These are phyloP conservation scores for Neurospora discreta DNA, from an alignment of 495 filamentous ascomycete species.

Conservation along the genomic window DNA sequence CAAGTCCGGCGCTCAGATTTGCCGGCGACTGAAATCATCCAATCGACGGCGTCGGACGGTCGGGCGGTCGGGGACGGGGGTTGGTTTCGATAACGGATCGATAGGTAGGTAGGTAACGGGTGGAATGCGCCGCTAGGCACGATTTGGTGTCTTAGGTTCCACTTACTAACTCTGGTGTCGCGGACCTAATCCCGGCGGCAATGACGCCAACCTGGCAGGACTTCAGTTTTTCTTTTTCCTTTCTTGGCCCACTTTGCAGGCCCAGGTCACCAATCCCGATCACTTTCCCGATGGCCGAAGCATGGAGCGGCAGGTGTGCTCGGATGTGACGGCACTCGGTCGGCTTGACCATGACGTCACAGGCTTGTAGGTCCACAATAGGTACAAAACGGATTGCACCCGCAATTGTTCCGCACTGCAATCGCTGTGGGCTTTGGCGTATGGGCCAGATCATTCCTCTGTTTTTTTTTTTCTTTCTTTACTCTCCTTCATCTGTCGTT, in stretches of 20 bases:
- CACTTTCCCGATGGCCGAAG: neutral
- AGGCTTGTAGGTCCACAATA: neutral
- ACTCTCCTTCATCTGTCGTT: too few relatives aligned
- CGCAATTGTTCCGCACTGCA: neutral
- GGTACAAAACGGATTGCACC: neutral
- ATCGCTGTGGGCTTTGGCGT: neutral
- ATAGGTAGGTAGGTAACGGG: neutral
- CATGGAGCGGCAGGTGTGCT: neutral
- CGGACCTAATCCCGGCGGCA: neutral
- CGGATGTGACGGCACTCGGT: neutral
- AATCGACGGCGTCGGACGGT: neutral
- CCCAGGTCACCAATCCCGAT: neutral
- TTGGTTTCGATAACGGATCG: neutral
- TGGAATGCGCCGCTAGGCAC: neutral
- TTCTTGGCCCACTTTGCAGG: neutral
- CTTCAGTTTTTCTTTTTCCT: neutral
- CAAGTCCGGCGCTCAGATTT: neutral
- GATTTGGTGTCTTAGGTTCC: neutral
- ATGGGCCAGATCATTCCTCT: neutral
- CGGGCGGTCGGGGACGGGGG: neutral
- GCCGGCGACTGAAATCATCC: neutral
- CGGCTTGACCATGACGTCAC: neutral
- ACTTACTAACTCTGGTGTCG: neutral
- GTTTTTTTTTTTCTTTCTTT: too few relatives aligned
- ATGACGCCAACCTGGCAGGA: neutral